Percentiles rank a stretch among this genome's conserved stretches.
These are phyloP conservation scores for Trichosanthes cucumerina DNA, from an alignment of 306 rosid species.

Conservation along the genomic window DNA sequence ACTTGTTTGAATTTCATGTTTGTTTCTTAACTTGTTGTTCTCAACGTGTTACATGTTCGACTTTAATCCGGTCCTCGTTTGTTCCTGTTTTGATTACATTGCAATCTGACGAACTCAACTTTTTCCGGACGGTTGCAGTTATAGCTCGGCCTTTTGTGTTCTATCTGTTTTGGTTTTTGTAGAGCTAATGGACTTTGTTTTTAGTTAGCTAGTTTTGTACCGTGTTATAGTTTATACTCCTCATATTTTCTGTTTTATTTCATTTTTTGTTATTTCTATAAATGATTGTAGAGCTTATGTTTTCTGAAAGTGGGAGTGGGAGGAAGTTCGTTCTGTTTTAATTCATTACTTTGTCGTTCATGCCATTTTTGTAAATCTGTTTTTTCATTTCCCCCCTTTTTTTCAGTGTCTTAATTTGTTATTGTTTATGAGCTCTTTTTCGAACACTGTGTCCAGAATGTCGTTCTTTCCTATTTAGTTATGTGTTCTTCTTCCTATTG, in stretches of 20 bases:
- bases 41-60: neutral
- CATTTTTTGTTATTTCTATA: neutral
- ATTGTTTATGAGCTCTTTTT: neutral
- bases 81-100: neutral
- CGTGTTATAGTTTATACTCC: neutral
- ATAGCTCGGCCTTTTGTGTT: neutral
- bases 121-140: neutral
- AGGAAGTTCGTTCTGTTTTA: neutral
- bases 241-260: neutral
- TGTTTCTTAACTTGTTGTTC: neutral
- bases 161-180: neutral
- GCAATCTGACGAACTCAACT: neutral
- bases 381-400: neutral
- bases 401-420: neutral
- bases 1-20: neutral
- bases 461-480: neutral
- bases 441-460: neutral
- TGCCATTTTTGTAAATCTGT: neutral
- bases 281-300: neutral
- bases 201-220: neutral
- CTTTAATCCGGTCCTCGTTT: neutral
- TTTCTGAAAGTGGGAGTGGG: neutral
- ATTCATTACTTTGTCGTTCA: neutral
- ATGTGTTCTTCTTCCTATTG: neutral
- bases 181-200: neutral